Evolutionary conservation across 2,329 filamentous ascomycete genomes (phyloP).

Genomic region (Venturia effusa): DNA sequence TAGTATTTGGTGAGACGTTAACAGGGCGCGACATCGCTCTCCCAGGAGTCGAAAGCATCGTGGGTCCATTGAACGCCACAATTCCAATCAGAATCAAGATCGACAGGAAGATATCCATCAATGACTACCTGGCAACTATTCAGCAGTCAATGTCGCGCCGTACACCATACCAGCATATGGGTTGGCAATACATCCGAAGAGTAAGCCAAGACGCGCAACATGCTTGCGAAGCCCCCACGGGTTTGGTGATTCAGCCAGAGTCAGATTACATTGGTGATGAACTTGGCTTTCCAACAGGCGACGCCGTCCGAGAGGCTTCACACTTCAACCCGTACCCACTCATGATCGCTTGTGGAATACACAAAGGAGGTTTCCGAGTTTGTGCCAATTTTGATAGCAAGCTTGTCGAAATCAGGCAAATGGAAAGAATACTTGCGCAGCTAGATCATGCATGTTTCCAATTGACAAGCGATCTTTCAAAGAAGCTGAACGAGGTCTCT

Average conservation of each 20-base stretch:
- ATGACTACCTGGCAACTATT: slow-evolving; percentile 44
- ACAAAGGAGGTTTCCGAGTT: slow-evolving; percentile 43
- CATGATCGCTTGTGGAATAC: slow-evolving; percentile 54
- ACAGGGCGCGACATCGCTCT: slow-evolving; percentile 42
- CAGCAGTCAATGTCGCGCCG: slow-evolving; percentile 46
- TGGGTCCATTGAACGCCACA: slow-evolving; percentile 51
- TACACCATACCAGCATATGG: slow-evolving; percentile 55
- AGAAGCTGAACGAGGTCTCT: slow-evolving; percentile 26
- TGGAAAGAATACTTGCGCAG: slow-evolving; percentile 43
- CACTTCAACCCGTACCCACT: slow-evolving; percentile 49
- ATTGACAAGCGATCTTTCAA: slow-evolving; percentile 39
- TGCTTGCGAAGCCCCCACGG: slow-evolving; percentile 24
- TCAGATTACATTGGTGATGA: slow-evolving; percentile 16
- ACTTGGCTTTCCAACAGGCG: slow-evolving; percentile 33
- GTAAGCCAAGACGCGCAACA: slow-evolving; percentile 23
- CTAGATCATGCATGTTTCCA: slow-evolving; percentile 41
- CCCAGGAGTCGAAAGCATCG: slow-evolving; percentile 40
- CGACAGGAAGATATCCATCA: slow-evolving; percentile 31
- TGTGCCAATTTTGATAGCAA: slow-evolving; percentile 57
- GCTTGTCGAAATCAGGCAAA: slow-evolving; percentile 40
- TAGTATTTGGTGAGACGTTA: slow-evolving; percentile 50
- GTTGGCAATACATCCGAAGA: slow-evolving; percentile 48
- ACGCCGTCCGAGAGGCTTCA: slow-evolving; percentile 49
- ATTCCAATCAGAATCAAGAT: slow-evolving; percentile 44
- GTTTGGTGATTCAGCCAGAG: slow-evolving; percentile 27